These are phyloP conservation scores for Cordyceps farinosa DNA, from an alignment of 2,329 filamentous ascomycete species.

Conservation along the genomic window DNA sequence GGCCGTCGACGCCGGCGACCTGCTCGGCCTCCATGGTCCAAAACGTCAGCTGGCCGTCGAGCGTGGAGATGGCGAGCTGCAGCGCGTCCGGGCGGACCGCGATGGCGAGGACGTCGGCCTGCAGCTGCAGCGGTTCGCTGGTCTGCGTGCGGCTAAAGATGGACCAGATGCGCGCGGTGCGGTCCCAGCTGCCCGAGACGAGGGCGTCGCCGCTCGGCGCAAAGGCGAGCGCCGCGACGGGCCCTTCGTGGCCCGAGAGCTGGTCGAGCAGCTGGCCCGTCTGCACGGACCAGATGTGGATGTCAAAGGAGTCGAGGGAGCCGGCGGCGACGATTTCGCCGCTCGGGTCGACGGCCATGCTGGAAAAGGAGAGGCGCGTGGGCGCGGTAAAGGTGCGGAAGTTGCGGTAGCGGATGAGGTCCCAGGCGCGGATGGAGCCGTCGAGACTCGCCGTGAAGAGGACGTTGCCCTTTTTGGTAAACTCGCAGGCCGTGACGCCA, in stretches of 20 bases:
- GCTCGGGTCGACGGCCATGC: slow-evolving; percentile 92
- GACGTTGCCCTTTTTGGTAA: slow-evolving; percentile 91
- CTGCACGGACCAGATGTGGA: slow-evolving; percentile 98
- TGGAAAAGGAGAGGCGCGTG: slow-evolving; percentile 86
- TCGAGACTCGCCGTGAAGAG: slow-evolving; percentile 94
- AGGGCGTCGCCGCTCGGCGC: slow-evolving; percentile 79
- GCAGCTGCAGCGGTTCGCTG: slow-evolving; percentile 86
- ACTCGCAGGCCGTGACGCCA: slow-evolving; percentile 90
- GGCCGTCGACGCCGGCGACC: slow-evolving; percentile 79
- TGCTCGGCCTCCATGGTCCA: slow-evolving; percentile 93
- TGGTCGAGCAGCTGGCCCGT: slow-evolving; percentile 92
- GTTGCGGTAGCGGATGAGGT: slow-evolving; percentile 91
- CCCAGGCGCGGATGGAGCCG: slow-evolving; percentile 92
- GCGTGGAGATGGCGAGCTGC: slow-evolving; percentile 84
- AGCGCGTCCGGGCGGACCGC: slow-evolving; percentile 85
- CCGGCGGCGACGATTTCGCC: slow-evolving; percentile 95
- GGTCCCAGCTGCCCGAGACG: slow-evolving; percentile 94
- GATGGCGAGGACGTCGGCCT: slow-evolving; percentile 84
- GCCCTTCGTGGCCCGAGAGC: slow-evolving; percentile 88
- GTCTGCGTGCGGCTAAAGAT: slow-evolving; percentile 93
- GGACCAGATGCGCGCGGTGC: slow-evolving; percentile 92
- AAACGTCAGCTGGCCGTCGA: slow-evolving; percentile 92
- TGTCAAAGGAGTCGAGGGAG: slow-evolving; percentile 92
- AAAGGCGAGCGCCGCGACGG: slow-evolving; percentile 84
- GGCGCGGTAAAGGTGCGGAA: slow-evolving; percentile 97